Conservation (phyloP, 2,329 filamentous ascomycete genomes). For the Anthostomella pinea region DNA sequence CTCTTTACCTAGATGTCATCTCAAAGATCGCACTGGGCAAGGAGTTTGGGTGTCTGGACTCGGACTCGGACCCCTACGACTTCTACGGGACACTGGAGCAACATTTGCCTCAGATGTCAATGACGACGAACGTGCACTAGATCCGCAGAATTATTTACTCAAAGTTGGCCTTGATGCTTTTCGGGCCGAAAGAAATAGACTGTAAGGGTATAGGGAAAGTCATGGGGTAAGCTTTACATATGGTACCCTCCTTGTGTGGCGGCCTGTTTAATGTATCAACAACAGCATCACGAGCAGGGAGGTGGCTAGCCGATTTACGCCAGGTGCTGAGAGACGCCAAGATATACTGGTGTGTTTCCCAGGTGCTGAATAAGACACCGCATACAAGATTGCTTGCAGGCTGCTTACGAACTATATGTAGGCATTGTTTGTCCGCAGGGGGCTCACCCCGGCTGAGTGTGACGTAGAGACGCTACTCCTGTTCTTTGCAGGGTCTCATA, state of each 20-base stretch:
- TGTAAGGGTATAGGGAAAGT: conserved; percentile 28
- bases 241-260: too few relatives aligned
- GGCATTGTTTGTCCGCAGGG: too few relatives aligned
- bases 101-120: conserved; percentile 37
- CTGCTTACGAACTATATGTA: too few relatives aligned
- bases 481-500: conserved; percentile 10
- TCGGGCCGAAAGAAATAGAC: conserved; percentile 35
- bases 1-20: conserved; percentile 54
- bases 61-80: conserved; percentile 42
- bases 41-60: conserved; percentile 43
- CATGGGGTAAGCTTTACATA: conserved; percentile 28
- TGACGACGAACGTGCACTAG: conserved; percentile 40
- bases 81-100: conserved; percentile 39
- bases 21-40: conserved; percentile 47
- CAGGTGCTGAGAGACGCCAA: too few relatives aligned
- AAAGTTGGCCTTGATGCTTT: conserved; percentile 30
- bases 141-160: conserved; percentile 36
- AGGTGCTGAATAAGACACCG: too few relatives aligned
- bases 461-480: conserved; percentile 5
- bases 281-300: too few relatives aligned
- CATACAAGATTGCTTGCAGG: too few relatives aligned
- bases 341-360: too few relatives aligned
- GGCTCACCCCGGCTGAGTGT: conserved; percentile 6
- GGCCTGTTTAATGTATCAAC: too few relatives aligned
- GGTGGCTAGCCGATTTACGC: too few relatives aligned